Evolutionary conservation across 176 grass and related monocot species (phyloP).

Genomic region (Aegilops bicornis): DNA sequence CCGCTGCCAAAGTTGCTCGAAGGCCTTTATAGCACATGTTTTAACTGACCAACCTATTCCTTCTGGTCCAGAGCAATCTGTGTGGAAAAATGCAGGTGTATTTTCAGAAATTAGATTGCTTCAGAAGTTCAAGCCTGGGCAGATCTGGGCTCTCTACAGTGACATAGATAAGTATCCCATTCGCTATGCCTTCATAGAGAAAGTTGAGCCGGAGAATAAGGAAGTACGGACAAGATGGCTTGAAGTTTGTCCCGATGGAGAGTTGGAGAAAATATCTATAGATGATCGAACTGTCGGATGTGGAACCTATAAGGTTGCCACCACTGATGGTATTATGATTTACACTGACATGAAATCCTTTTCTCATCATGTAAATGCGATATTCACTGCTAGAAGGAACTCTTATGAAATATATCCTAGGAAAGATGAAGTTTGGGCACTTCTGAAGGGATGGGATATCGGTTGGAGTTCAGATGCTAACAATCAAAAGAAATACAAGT

Average conservation of each 20-base stretch:
- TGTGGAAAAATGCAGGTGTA: constrained; percentile 29
- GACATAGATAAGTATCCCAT: constrained; percentile 67
- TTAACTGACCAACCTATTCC: constrained; percentile 44
- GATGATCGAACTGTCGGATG: constrained; percentile 40
- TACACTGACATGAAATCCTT: constrained; percentile 39
- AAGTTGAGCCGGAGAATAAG: constrained; percentile 30
- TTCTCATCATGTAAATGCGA: constrained; percentile 53
- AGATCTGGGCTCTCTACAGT: constrained; percentile 85
- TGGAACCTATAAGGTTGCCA: constrained; percentile 48
- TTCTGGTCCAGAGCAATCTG: constrained; percentile 22
- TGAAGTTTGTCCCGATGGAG: constrained; percentile 37
- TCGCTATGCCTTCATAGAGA: constrained; percentile 59
- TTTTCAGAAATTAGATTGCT: constrained; percentile 53
- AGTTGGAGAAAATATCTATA: constrained; percentile 47
- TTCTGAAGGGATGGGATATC: neutral
- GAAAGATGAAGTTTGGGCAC: constrained; percentile 65
- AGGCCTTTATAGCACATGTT: constrained; percentile 71
- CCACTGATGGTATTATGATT: neutral
- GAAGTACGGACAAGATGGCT: constrained; percentile 61
- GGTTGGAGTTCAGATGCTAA: too few species aligned
- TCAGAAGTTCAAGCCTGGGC: constrained; percentile 45
- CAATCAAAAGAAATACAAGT: too few species aligned
- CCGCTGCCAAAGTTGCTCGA: constrained; percentile 78
- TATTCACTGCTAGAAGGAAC: constrained; percentile 31
- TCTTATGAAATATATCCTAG: constrained; percentile 44